Base-by-base conservation (phyloP, 2,329 filamentous ascomycete genomes). In the Aspergillus caelatus region DNA sequence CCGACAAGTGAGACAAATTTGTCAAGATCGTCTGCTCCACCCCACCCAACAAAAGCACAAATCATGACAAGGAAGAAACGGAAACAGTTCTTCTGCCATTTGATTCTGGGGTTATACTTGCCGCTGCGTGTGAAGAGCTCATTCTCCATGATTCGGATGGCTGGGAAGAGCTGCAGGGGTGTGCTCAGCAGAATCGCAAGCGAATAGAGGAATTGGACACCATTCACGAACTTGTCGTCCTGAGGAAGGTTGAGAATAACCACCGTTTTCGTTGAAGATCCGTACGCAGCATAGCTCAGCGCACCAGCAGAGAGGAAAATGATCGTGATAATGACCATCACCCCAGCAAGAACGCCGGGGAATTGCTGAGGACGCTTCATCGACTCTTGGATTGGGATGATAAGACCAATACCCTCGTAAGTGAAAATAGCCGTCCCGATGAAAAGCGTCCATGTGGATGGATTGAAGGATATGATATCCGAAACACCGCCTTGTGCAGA, bases 341-440 rank as follows among this genome's bases (percentile, higher is more conserved):
- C 93, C 46, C 88, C 86, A 57, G 89, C 91, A 68, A 99, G 88
- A 55, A 99, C 94, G 64, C 87, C 86, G 54, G 95, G 93, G 78
- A 99, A 99, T 76, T 96, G 94, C 68, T 89, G 84, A 0, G 94
- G 96, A 48, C 94, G 85, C 75, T 90, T 91, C 95, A 99, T 99
- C 26, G 94, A 96, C 73, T 96, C 94, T 79, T 99, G 96, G 64
- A 99, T 97, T 0, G 96, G 95, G 66, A 99, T 97, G 78, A 99
- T 96, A 56, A 99, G 87, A 14, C 95, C 96, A 65, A 99, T 96
- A 32, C 95, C 95, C 76, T 99, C 95, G 74, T 98, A 99, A 0
- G 95, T 98, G 81, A 99, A 99, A 76, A 99, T 98, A 32, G 96
- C 95, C 0, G 96, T 99, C 65, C 95, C 96, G 71, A 99, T 99